Conservation (phyloP, 2,329 filamentous ascomycete species). For the Metarhizium anisopliae region DNA sequence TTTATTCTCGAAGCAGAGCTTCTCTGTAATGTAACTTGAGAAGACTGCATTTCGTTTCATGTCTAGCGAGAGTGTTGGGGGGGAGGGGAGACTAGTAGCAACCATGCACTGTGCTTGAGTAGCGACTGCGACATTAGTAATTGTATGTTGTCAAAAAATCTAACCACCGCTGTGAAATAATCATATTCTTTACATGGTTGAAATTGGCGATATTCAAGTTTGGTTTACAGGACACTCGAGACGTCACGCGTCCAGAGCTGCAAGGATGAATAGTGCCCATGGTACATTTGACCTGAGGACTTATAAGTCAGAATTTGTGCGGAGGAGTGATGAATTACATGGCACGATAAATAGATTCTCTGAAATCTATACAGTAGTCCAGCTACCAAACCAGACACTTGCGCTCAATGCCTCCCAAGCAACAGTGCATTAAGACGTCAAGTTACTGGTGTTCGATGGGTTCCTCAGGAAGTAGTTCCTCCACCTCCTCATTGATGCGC, state of each 20-base stretch:
- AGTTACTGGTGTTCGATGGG: slow-evolving; percentile 61
- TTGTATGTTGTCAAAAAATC: not conserved
- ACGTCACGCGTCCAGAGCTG: no score
- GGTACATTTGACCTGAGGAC: no score
- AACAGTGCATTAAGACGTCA: not conserved
- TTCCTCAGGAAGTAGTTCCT: slow-evolving; percentile 68
- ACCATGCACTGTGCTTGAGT: not conserved
- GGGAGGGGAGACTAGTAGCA: not conserved
- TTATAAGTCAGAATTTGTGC: no score
- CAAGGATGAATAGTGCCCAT: no score
- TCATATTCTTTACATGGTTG: no score
- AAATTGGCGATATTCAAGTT: no score
- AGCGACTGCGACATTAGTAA: not conserved
- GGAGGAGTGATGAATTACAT: no score
- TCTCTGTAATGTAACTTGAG: slow-evolving; percentile 63
- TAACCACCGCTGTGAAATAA: no score
- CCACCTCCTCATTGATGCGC: slow-evolving; percentile 41
- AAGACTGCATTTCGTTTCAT: not conserved
- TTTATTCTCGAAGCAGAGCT: slow-evolving; percentile 92
- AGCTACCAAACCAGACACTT: not conserved
- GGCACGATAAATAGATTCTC: no score
- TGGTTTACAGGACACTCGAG: no score
- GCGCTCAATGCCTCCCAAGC: not conserved
- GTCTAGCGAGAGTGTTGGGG: not conserved
- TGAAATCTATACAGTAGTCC: not conserved